Conservation (phyloP, 768 basidiomycete genomes). For the Suillus weaverae region DNA sequence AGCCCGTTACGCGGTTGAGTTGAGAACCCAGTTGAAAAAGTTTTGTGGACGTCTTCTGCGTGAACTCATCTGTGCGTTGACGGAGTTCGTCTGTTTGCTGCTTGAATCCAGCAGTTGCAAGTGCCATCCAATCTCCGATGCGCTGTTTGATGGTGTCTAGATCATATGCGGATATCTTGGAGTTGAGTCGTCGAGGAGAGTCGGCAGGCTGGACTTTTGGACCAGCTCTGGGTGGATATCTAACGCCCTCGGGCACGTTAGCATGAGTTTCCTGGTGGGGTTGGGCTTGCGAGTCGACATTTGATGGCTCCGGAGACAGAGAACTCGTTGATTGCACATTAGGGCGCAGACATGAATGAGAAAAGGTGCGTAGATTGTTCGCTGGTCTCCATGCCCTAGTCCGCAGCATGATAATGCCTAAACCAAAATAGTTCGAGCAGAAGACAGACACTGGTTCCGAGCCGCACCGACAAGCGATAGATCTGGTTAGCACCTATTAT, state of each 20-base stretch:
- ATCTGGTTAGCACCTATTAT: background rate
- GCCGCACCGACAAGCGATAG: background rate
- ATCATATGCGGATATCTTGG: constrained; percentile 9
- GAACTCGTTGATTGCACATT: background rate
- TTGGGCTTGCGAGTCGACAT: background rate
- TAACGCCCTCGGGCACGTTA: background rate
- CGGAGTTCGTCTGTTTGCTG: constrained; percentile 29
- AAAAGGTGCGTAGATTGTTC: constrained; percentile 12
- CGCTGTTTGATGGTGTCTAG: constrained; percentile 38
- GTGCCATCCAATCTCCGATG: constrained; percentile 48
- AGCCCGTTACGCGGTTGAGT: constrained; percentile 88
- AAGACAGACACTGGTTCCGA: background rate
- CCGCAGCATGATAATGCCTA: constrained; percentile 20
- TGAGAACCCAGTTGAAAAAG: constrained; percentile 76
- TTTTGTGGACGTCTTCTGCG: constrained; percentile 52
- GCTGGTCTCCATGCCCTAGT: constrained; percentile 11
- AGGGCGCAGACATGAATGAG: constrained; percentile 13
- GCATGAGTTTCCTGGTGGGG: background rate
- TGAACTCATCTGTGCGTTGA: constrained; percentile 57
- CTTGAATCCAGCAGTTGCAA: constrained; percentile 34
- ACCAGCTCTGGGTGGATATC: background rate
- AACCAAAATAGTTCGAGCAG: background rate
- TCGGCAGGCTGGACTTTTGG: background rate
- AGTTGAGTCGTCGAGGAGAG: background rate
- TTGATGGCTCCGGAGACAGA: background rate